Conservation (phyloP, 2,329 filamentous ascomycete genomes). For the Pseudopithomyces maydicus region DNA sequence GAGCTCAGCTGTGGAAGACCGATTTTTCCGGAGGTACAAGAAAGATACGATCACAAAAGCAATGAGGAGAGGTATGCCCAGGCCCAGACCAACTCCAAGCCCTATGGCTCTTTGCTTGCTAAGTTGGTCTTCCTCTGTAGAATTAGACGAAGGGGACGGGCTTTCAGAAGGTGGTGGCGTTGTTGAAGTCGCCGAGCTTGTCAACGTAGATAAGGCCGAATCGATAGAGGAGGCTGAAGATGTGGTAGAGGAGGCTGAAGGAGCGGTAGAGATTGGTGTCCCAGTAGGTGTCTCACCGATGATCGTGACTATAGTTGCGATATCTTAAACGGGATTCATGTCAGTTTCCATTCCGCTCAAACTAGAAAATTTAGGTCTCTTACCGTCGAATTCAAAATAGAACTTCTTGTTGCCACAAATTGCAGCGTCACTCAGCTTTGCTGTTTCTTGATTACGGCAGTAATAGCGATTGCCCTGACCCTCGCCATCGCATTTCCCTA, state of each 20-base stretch:
- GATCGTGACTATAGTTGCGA: not conserved
- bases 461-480: constrained; percentile 4
- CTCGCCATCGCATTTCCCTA: constrained; percentile 6
- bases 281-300: not conserved
- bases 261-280: not conserved
- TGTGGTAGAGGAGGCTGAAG: not conserved
- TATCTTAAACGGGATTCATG: not conserved
- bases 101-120: not conserved
- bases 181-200: not conserved
- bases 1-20: not conserved
- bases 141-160: not conserved
- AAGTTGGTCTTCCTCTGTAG: not conserved
- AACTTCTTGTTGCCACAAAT: not conserved
- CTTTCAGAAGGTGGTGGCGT: not conserved
- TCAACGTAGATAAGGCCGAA: no score
- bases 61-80: not conserved
- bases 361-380: not conserved
- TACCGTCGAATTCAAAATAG: constrained; percentile 6
- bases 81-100: not conserved
- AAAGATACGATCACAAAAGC: not conserved
- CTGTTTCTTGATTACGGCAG: not conserved
- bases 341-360: not conserved
- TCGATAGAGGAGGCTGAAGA: not conserved
- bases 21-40: not conserved
- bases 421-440: not conserved